Evolutionary conservation across 305 asterid genomes (phyloP), one percentile per base, ranked within the genome.

Genomic region (Fraxinus latifolia): DNA sequence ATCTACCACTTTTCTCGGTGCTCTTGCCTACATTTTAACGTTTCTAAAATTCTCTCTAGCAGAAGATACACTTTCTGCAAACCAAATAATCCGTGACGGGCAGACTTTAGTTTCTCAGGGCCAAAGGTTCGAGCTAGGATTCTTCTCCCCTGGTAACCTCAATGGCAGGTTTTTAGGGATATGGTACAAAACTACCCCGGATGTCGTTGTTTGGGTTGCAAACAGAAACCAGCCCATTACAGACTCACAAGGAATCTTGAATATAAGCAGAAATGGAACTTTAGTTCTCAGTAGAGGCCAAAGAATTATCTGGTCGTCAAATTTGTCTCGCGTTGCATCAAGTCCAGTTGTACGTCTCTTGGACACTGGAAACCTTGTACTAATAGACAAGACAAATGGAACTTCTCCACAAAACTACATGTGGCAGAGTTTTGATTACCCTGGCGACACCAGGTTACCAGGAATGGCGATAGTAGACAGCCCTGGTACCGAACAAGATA

Each of bases 391-490:
- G 32, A 25, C 65, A 5, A 71, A 0, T 31, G 36, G 75, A 11
- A 37, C 21, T 17, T 31, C 14, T n/a, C 21, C 11, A 81, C 21
- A 42, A n/a, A 53, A 74, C 44, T 81, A 12, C 77, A 67, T 83
- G 2, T 88, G 91, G 88, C 86, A 88, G 84, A 86, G 91, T 50
- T 88, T 86, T 34, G 91, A 88, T 47, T 83, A 79, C 70, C 91
- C 90, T 7, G 79, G 80, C 11, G 84, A 81, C 60, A 87, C 80
- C 9, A 70, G 84, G 72, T 12, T 85, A 27, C 90, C 91, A n/a
- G 89, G 90, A 36, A 82, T 87, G 87, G 72, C 21, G 33, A 0
- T 87, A n/a, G 84, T 83, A 0, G 78, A 75, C 4, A 70, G 83
- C 32, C 14, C 14, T 17, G 90, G 37, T 21, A 77, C 79, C 5